Evolutionary conservation across 2,329 filamentous ascomycete species (phyloP), one percentile per base, ranked within the genome.

Genomic region (Sphaerulina populicola): DNA sequence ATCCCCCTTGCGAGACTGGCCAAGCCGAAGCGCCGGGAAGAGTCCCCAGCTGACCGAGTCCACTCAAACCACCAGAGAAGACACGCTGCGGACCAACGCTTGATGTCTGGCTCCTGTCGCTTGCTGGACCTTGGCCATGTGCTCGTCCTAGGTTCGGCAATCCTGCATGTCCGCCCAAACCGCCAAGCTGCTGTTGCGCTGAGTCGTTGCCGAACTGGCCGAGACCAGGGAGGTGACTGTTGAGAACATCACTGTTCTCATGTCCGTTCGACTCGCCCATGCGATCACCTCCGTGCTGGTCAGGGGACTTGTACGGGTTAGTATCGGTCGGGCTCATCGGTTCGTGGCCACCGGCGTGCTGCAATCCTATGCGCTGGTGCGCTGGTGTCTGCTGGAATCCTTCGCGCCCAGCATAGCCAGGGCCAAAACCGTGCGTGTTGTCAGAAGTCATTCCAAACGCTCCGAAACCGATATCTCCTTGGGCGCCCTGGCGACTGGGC

Each of bases 261-360:
- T 51, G 47, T 18, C 63, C 64, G 15, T 33, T 18, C 2, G 64
- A 61, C 15, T 81, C 78, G 14, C 79, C 79, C 43, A 60, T 52
- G 23, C 59, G 59, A 43, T 87, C 82, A 4, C 74, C 74, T 40
- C 82, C 82, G 23, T 89, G 85, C 35, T 84, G 86, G 6, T 86
- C 81, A 2, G 93, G 93, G 67, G 91, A 97, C 57, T 90, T 87
- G 66, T 93, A 98, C 1, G 93, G 93, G 65, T 98, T 98, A 2
- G 93, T 97, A 63, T 94, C 88, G 0, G 90, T 93, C 9, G 93
- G 93, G 66, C 91, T 97, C 64, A 88, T 80, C 0, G 86, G 85
- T 52, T 88, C 86, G 57, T 83, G 64, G 23, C 64, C 67, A 50
- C 71, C 69, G 33, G 54, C 57, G 46, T 73, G 70, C 43, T 71